Base-by-base conservation (phyloP, 2,329 filamentous ascomycete species). In the Phoma herbarum region DNA sequence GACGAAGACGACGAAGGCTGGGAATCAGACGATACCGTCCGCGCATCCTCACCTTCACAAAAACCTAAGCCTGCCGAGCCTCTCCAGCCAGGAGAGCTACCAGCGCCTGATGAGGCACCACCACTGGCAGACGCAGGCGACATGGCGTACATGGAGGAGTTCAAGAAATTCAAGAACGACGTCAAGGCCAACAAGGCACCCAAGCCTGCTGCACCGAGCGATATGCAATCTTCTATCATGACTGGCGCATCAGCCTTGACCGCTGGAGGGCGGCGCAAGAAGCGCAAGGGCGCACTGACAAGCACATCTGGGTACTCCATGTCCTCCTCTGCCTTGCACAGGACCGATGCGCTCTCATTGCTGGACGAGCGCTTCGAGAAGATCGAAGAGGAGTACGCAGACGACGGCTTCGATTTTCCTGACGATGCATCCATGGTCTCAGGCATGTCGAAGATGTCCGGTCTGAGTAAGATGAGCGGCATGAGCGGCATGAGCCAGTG, bases 141-240 rank as follows among this genome's bases (percentile, higher is more conserved):
- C 54, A 90, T 92, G 60, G 90, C 91, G 67, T 99, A 95, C 93
- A 85, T 98, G 78, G 88, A 90, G 55, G 91, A 97, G 70, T 98
- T 97, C 80, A 91, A 91, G 69, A 92, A 95, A 74, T 98, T 96
- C 84, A 97, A 98, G 78, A 91, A 90, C 72, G 91, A 93, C 59
- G 78, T 78, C 57, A 86, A 85, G 70, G 68, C 77, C 18, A 76
- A 77, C n/a, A 81, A 70, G 65, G 71, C 66, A 77, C 75, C 81
- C 77, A 62, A 63, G 57, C 71, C 31, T 16, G 78, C 80, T 1
- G 82, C 84, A 1, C 84, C 84, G 16, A 89, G 88, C 3, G 89
- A 90, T 63, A 71, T 89, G 45, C 87, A 90, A 70, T 89, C 86
- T 2, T 90, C 90, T 6, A 82, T 89, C 66, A 85, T 90, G 80